Evolutionary conservation across 441 rosid species (phyloP), one percentile per base, ranked within the genome.

Genomic region (Bruguiera hainesii): DNA sequence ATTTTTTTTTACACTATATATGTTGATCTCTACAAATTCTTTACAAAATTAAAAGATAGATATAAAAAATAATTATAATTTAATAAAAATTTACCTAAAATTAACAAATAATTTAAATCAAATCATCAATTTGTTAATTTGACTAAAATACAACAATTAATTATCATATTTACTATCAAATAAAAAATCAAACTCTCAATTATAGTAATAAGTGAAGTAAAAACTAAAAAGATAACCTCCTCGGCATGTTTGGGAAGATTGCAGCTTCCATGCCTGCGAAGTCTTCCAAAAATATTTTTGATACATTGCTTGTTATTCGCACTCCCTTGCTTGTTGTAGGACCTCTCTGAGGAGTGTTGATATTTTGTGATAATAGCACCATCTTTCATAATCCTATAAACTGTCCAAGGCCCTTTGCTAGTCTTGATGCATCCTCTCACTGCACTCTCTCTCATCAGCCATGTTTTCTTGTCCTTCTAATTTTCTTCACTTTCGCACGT

Each of bases 251-350:
- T 74, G 0, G 80, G 83, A 46, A 84, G 81, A 33, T 60, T 65
- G 67, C 75, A 80, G 78, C 75, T 80, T 20, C 80, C 82, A n/a
- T 82, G 78, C 33, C 70, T 60, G 42, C 74, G 67, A 20, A 82
- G 80, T 31, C 86, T 80, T 0, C 69, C 66, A 66, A 84, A 80
- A 23, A 78, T 82, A 10, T 80, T 78, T 26, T 51, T 59, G 58
- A 33, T 83, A 51, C 62, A 84, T 69, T 1, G 71, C 72, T 60
- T 81, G 73, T 20, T 78, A 25, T 57, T 50, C 73, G 0, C 71
- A 37, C 66, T 84, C 84, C 73, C 85, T 75, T 42, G 60, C 76
- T 55, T 69, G 56, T 84, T 82, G 61, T 70, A 75, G 21, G 1
- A 83, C 0, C n/a, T 70, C 10, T 76, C 81, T 0, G 71, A 65